phyloP scores from a whole-genome alignment of 495 filamentous ascomycete species.

The Cercophora scortea region DNA sequence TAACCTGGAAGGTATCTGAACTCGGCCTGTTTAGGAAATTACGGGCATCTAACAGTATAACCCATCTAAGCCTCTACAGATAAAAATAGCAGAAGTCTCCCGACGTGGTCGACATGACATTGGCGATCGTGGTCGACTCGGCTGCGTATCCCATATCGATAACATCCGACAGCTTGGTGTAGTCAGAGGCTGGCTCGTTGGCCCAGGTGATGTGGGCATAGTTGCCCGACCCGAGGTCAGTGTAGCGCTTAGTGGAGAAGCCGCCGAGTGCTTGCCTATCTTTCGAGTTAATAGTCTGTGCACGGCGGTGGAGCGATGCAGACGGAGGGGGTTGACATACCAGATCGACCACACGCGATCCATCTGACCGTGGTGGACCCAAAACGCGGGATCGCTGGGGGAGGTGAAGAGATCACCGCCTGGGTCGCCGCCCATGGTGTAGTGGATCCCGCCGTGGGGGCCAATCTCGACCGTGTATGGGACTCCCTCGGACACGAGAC shows the following conservation, averaged over 20 bases:
- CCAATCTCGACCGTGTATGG: slow-evolving; percentile 45
- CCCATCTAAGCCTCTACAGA: slow-evolving; percentile 12
- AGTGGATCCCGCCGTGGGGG: slow-evolving; percentile 59
- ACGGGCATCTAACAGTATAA: too few species aligned
- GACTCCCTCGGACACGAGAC: slow-evolving; percentile 41
- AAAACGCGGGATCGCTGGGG: slow-evolving; percentile 62
- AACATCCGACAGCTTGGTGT: slow-evolving; percentile 27
- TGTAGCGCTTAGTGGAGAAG: slow-evolving; percentile 18
- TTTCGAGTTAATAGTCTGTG: background rate
- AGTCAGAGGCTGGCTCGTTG: slow-evolving; percentile 34
- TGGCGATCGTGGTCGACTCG: slow-evolving; percentile 26
- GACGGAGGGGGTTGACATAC: slow-evolving; percentile 32
- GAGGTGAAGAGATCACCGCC: slow-evolving; percentile 49
- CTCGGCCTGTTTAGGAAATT: too few species aligned
- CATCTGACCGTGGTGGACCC: slow-evolving; percentile 57
- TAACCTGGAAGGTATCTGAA: too few species aligned
- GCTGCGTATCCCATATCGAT: slow-evolving; percentile 32
- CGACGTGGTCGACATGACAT: slow-evolving; percentile 32
- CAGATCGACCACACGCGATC: slow-evolving; percentile 61
- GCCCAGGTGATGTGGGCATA: slow-evolving; percentile 45
- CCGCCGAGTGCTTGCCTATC: slow-evolving; percentile 7
- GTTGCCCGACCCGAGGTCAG: slow-evolving; percentile 26
- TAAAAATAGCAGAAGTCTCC: slow-evolving; percentile 41
- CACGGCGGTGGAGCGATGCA: background rate
- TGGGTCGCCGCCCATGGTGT: slow-evolving; percentile 53